Evolutionary conservation across 2,329 filamentous ascomycete species (phyloP).

Genomic region (Sarocladium oryzae): DNA sequence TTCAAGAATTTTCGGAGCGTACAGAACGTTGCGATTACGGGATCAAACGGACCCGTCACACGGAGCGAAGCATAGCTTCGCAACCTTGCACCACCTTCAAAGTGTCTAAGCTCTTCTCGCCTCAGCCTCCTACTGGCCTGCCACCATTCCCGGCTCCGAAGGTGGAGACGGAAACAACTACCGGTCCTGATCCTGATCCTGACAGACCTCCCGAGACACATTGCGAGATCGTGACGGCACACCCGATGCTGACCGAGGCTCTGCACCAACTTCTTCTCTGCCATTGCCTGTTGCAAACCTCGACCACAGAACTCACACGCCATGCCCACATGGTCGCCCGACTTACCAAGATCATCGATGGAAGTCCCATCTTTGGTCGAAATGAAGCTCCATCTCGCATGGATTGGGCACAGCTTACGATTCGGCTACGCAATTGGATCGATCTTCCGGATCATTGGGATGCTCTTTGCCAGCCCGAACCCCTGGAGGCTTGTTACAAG

Average conservation of each 20-base stretch:
- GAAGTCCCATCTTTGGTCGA: constrained; percentile 73
- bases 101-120: constrained; percentile 61
- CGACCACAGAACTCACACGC: constrained; percentile 67
- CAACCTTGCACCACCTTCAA: constrained; percentile 34
- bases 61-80: constrained; percentile 12
- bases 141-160: constrained; percentile 52
- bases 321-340: constrained; percentile 79
- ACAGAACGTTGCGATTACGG: constrained; percentile 50
- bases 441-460: constrained; percentile 62
- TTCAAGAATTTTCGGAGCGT: constrained; percentile 49
- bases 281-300: constrained; percentile 74
- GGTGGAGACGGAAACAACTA: background rate
- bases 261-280: constrained; percentile 72
- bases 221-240: constrained; percentile 54
- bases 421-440: constrained; percentile 63
- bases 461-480: constrained; percentile 53
- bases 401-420: constrained; percentile 74
- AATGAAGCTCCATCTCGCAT: constrained; percentile 64
- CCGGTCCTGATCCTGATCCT: too few relatives aligned
- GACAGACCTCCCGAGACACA: too few relatives aligned
- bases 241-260: constrained; percentile 72
- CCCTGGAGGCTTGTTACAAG: background rate
- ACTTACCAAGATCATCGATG: constrained; percentile 65
- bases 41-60: constrained; percentile 32
- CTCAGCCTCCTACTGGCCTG: constrained; percentile 58